These are phyloP conservation scores for Penicillium malachiteum DNA, from an alignment of 495 filamentous ascomycete species.

Conservation along the genomic window DNA sequence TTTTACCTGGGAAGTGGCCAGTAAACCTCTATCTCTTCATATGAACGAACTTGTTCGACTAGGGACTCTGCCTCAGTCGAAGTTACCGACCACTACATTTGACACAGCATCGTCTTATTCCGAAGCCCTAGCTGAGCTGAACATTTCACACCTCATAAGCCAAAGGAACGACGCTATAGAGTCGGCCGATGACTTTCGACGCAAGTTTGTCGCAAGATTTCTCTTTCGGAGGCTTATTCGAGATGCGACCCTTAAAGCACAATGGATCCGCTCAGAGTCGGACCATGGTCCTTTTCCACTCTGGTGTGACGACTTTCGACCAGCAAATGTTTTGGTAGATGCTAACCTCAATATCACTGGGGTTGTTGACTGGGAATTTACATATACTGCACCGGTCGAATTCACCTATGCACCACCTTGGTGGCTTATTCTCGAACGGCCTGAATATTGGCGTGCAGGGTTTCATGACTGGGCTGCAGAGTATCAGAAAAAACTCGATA, in stretches of 20 bases:
- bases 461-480: slow-evolving; percentile 19
- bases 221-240: slow-evolving; percentile 2
- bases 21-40: too few relatives aligned
- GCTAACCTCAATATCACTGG: not conserved
- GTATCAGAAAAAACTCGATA: slow-evolving; percentile 16
- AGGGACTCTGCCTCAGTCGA: too few relatives aligned
- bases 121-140: slow-evolving; percentile 37
- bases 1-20: too few relatives aligned
- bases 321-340: slow-evolving; percentile 2
- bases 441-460: slow-evolving; percentile 6
- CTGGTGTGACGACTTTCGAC: slow-evolving; percentile 1
- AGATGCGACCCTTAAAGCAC: too few relatives aligned
- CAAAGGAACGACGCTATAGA: slow-evolving; percentile 22
- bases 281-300: not conserved
- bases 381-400: slow-evolving; percentile 1
- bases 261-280: too few relatives aligned
- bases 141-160: slow-evolving; percentile 38
- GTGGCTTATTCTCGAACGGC: slow-evolving; percentile 8
- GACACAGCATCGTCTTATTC: slow-evolving; percentile 8
- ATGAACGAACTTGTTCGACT: too few relatives aligned
- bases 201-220: not conserved
- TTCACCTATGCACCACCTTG: slow-evolving; percentile 1
- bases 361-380: slow-evolving; percentile 5
- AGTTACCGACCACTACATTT: too few relatives aligned
- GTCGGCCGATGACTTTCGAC: slow-evolving; percentile 12